Evolutionary conservation across 2,329 filamentous ascomycete genomes (phyloP).

Genomic region (Aspergillus pseudonomiae): DNA sequence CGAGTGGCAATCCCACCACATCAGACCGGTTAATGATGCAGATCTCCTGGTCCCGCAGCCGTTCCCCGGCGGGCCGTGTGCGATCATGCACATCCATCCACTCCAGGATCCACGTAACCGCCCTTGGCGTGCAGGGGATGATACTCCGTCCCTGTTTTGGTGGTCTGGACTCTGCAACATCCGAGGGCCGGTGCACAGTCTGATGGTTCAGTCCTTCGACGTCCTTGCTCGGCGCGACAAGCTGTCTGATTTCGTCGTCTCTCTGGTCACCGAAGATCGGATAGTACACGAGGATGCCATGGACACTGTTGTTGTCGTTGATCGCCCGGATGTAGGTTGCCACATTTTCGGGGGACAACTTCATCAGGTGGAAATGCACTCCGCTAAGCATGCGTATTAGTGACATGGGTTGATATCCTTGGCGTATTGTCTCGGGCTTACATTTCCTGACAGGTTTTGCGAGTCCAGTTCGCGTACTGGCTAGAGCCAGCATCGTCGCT

Average conservation of each 20-base stretch:
- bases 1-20: not conserved
- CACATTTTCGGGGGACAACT: not conserved
- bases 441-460: not conserved
- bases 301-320: not conserved
- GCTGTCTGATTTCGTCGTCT: not conserved
- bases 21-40: conserved; percentile 4
- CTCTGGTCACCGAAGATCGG: not conserved
- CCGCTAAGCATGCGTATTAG: not conserved
- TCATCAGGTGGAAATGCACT: not conserved
- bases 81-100: not conserved
- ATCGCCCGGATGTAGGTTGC: conserved; percentile 1
- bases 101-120: not conserved
- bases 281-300: not conserved
- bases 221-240: not conserved
- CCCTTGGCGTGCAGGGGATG: conserved; percentile 2
- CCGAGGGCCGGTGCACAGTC: not conserved
- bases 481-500: not conserved
- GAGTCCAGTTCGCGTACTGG: conserved; percentile 4
- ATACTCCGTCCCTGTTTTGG: not conserved
- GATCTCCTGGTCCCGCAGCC: not conserved
- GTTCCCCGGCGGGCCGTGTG: not conserved
- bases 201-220: not conserved
- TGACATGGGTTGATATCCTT: not conserved
- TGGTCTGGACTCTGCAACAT: not conserved
- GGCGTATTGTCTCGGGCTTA: not conserved